Evolutionary conservation across 345 rosid species (phyloP), one percentile per base, ranked within the genome.

Genomic region (Lepidium aucheri): DNA sequence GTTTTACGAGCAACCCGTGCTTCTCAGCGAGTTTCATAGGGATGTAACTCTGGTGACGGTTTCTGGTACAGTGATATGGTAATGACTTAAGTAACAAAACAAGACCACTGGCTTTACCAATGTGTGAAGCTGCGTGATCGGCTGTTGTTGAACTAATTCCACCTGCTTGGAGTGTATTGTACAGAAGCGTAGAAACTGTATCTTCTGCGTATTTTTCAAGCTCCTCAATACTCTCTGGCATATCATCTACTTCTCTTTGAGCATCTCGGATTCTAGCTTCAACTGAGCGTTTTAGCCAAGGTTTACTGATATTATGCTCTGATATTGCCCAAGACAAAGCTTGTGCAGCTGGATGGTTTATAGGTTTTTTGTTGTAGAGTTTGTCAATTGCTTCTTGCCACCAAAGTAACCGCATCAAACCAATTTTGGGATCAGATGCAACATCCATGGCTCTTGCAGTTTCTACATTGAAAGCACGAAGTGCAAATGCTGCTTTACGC

Each of bases 381-480:
- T 87, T 93, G 69, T 90, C 97, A 34, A 93, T 81, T 30, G 85
- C 86, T 70, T 93, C 98, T 81, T 86, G 83, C 98, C 98, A 88
- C 98, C 98, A 90, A 13, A 90, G 75, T 40, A 93, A 84, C 36
- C 94, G 87, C 97, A 87, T 90, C 28, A 93, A 87, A 8, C 97
- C 98, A 38, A 93, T 86, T 45, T 76, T 85, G 54, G 96, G 91
- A 75, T 93, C 94, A 49, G 98, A 93, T 53, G 98, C 90, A 60
- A 90, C 80, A 67, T 93, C 98, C 88, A 87, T 85, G 22, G 98
- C 98, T 83, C 81, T 86, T 49, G 98, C 83, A 13, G 96, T 87
- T 77, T 93, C 98, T 14, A 93, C 85, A 62, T 93, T 90, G 79
- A 93, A 85, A n/a, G 98, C 87, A 0, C 91, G 85, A 59, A 93